Percentiles rank a stretch among this genome's conserved stretches.
Evolutionary conservation across 768 basidiomycete species (phyloP).

Genomic region (Sporobolomyces pararoseus): DNA sequence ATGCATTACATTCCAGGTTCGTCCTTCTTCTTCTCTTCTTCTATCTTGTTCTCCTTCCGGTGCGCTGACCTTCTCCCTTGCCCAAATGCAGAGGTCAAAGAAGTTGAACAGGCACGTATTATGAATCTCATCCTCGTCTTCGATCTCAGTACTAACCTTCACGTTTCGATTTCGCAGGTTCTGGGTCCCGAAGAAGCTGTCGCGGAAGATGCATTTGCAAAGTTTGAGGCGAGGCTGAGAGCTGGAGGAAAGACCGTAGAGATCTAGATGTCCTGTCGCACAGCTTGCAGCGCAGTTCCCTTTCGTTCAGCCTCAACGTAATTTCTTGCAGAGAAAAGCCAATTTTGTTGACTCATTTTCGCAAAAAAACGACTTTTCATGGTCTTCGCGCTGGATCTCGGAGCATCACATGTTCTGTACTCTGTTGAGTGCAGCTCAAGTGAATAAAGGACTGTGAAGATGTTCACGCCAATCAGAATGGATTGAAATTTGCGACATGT

Average conservation of each 20-base stretch:
- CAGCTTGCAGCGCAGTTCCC: too few species aligned
- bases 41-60: not conserved
- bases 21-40: constrained; percentile 29
- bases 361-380: not conserved
- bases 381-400: not conserved
- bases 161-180: constrained; percentile 56
- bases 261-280: constrained; percentile 21
- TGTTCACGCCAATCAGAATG: too few species aligned
- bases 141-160: constrained; percentile 9
- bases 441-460: too few species aligned
- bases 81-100: constrained; percentile 64
- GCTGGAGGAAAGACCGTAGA: constrained; percentile 42
- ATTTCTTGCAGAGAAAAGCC: too few species aligned
- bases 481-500: too few species aligned
- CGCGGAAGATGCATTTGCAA: constrained; percentile 80
- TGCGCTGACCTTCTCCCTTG: not conserved
- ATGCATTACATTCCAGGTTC: constrained; percentile 89
- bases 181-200: constrained; percentile 84
- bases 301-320: too few species aligned
- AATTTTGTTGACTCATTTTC: constrained; percentile 27
- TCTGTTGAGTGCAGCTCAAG: too few species aligned
- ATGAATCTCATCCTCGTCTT: not conserved
- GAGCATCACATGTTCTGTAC: too few species aligned
- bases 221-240: constrained; percentile 54
- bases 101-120: constrained; percentile 70